A percentile compares a stretch with the other conserved stretches of the same genome.
Evolutionary conservation across 306 rosid genomes (phyloP).

Genomic region (Cicer cuneatum): DNA sequence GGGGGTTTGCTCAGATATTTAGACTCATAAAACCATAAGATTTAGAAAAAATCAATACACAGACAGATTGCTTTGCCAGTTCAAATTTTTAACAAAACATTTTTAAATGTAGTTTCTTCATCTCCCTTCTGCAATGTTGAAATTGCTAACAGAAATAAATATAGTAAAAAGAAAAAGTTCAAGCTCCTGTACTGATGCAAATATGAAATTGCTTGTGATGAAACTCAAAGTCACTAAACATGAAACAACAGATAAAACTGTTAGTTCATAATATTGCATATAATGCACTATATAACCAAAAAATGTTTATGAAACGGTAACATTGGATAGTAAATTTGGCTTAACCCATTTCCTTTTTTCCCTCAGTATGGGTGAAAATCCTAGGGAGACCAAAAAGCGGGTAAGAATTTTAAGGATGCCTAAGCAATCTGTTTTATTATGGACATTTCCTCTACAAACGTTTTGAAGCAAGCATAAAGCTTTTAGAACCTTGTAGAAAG

Average conservation of each 20-base stretch:
- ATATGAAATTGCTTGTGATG: background rate
- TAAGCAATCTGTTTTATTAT: constrained; percentile 39
- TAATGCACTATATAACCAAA: background rate
- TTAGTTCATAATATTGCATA: background rate
- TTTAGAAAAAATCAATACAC: background rate
- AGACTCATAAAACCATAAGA: too few relatives aligned
- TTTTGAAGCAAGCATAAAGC: constrained; percentile 33
- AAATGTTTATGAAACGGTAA: constrained; percentile 20
- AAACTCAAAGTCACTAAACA: constrained; percentile 1
- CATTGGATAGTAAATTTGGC: background rate
- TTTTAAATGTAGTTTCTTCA: background rate
- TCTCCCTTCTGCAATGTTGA: background rate
- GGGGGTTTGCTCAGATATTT: too few relatives aligned
- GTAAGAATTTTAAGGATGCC: constrained; percentile 28
- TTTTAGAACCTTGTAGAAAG: constrained; percentile 10
- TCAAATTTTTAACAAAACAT: too few relatives aligned
- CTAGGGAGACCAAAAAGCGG: constrained; percentile 1
- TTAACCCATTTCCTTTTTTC: background rate
- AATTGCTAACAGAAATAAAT: background rate
- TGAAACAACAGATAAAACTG: background rate
- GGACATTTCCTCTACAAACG: constrained; percentile 29
- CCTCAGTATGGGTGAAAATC: background rate
- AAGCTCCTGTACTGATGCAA: background rate
- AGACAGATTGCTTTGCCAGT: background rate
- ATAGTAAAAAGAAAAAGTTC: background rate